Evolutionary conservation across 139 green algal species (phyloP).

Genomic region (Micromonas pusilla): DNA sequence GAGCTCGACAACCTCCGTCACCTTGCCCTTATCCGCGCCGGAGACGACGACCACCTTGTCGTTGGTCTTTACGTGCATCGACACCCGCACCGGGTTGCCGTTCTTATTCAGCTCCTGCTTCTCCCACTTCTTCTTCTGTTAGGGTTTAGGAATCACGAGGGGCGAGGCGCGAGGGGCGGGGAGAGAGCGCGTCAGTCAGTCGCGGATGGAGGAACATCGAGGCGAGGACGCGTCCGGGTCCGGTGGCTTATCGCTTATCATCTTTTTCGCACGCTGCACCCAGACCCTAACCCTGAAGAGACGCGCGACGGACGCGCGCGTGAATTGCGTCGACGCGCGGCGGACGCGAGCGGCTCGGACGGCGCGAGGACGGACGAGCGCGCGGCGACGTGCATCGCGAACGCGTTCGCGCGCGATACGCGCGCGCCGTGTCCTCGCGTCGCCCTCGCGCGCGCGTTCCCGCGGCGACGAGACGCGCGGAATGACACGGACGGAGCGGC

Average conservation of each 20-base stretch:
- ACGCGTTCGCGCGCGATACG: not conserved
- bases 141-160: not conserved
- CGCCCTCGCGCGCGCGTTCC: not conserved
- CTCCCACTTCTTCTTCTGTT: constrained; percentile 31
- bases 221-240: too few species aligned
- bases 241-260: too few species aligned
- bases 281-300: not conserved
- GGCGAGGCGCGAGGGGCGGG: too few species aligned
- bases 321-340: too few species aligned
- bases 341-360: too few species aligned
- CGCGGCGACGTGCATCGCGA: not conserved
- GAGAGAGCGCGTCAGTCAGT: too few species aligned
- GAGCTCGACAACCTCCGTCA: constrained; percentile 62
- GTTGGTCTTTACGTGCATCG: constrained; percentile 82
- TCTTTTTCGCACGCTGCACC: too few species aligned
- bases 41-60: constrained; percentile 83
- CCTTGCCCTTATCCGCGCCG: constrained; percentile 88
- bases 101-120: constrained; percentile 44
- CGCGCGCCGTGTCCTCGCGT: not conserved
- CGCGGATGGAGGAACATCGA: too few species aligned
- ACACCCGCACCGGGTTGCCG: constrained; percentile 62
- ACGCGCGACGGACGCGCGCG: not conserved
- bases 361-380: not conserved
- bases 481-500: not conserved
- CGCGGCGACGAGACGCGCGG: not conserved